Conservation (phyloP, 116 monocot species). For the Zostera marina region DNA sequence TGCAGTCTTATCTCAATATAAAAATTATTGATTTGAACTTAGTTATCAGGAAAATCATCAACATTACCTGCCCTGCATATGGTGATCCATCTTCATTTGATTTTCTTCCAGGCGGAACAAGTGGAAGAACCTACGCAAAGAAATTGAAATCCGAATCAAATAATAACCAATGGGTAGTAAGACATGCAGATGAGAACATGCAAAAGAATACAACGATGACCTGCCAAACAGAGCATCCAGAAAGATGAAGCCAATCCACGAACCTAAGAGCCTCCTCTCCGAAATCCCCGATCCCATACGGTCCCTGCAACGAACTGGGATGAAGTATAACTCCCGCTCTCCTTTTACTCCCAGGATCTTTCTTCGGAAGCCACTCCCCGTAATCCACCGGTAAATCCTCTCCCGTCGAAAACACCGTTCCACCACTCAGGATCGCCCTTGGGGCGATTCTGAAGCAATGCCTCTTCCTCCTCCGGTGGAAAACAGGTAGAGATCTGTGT, state of each 20-base stretch:
- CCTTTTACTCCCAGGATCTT: constrained; percentile 30
- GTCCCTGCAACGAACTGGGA: constrained; percentile 60
- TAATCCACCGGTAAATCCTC: constrained; percentile 69
- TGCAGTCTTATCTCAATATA: background rate
- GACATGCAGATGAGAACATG: too few relatives aligned
- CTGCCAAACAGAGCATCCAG: constrained; percentile 89
- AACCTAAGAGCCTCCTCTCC: constrained; percentile 65
- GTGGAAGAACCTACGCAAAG: constrained; percentile 68
- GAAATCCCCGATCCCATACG: constrained; percentile 80
- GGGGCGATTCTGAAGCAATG: background rate
- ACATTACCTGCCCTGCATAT: constrained; percentile 78
- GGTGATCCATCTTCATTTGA: constrained; percentile 91
- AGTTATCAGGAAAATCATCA: background rate
- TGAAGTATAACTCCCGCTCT: constrained; percentile 79
- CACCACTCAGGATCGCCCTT: background rate
- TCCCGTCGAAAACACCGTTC: constrained; percentile 15
- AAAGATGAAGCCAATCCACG: constrained; percentile 66
- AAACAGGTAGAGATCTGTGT: background rate
- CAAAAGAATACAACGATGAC: constrained; percentile 6
- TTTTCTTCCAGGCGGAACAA: constrained; percentile 95
- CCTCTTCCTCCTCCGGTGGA: background rate
- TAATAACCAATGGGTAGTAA: background rate
- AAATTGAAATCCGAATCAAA: constrained; percentile 1
- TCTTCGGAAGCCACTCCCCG: constrained; percentile 30
- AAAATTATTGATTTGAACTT: background rate